Conservation (phyloP, 306 rosid species). For the Vigna unguiculata region DNA sequence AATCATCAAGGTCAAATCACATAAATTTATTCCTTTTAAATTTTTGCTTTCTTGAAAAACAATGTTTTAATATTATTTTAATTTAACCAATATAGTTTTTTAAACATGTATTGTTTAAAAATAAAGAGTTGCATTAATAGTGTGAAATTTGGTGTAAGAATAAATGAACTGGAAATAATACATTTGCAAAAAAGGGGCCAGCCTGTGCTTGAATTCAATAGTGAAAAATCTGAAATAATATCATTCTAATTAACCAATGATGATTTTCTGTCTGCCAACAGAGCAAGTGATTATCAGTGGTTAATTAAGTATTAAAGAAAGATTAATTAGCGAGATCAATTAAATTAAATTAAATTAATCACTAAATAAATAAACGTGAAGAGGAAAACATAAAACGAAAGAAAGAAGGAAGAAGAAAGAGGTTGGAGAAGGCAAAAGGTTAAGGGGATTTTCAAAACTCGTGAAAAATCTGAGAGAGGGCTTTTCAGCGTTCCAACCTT, state of each 20-base stretch:
- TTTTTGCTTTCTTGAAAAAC: too few species aligned
- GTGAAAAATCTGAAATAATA: background rate
- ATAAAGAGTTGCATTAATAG: background rate
- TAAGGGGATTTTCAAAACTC: constrained; percentile 41
- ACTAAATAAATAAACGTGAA: background rate
- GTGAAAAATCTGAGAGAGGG: constrained; percentile 38
- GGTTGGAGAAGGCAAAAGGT: constrained; percentile 46
- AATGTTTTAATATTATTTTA: too few species aligned
- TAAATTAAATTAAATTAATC: too few species aligned
- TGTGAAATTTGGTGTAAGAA: background rate
- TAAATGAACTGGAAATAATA: background rate
- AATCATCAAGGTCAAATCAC: too few species aligned
- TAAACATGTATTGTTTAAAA: background rate
- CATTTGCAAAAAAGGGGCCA: background rate
- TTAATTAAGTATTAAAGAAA: background rate
- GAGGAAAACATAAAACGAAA: background rate
- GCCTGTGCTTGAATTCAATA: background rate
- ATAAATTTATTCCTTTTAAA: too few species aligned
- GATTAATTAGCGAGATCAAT: background rate
- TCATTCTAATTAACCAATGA: constrained; percentile 7
- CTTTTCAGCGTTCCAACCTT: constrained; percentile 28
- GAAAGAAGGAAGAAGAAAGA: background rate
- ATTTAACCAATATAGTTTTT: too few species aligned
- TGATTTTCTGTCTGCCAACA: constrained; percentile 36
- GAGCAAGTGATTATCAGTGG: background rate